Conservation (phyloP, 164 flowering plant genomes). For the Chimonanthus salicifolius region DNA sequence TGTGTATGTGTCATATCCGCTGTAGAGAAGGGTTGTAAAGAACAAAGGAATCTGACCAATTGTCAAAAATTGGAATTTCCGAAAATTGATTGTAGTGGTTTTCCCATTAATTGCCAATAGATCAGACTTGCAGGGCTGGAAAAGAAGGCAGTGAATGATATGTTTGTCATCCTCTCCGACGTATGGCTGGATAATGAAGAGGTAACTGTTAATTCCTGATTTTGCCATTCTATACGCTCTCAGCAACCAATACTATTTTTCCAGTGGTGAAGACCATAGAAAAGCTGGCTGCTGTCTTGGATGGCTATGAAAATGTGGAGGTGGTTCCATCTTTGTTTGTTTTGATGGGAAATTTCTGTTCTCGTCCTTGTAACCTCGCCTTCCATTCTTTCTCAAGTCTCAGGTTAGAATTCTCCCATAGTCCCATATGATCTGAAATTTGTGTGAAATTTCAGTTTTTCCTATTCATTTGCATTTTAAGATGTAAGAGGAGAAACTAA, state of each 20-base stretch:
- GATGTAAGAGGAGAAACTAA: background rate
- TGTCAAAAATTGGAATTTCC: slow-evolving; percentile 3
- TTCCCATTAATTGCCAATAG: slow-evolving; percentile 41
- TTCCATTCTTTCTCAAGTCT: slow-evolving; percentile 68
- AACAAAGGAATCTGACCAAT: background rate
- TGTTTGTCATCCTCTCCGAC: slow-evolving; percentile 92
- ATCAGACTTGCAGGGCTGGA: slow-evolving; percentile 65
- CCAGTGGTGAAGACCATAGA: slow-evolving; percentile 72
- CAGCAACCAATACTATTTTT: slow-evolving; percentile 13
- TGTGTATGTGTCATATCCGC: background rate
- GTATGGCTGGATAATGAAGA: slow-evolving; percentile 82
- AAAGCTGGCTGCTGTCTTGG: slow-evolving; percentile 69
- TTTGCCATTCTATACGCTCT: slow-evolving; percentile 3
- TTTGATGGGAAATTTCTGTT: slow-evolving; percentile 94
- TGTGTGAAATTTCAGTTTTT: background rate
- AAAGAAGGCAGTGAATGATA: slow-evolving; percentile 76
- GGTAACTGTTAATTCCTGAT: slow-evolving; percentile 34
- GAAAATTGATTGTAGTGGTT: background rate
- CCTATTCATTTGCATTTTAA: background rate
- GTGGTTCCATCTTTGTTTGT: slow-evolving; percentile 96
- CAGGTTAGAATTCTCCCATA: slow-evolving; percentile 42
- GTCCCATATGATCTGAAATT: background rate
- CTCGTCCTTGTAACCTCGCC: slow-evolving; percentile 85
- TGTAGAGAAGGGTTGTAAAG: background rate
- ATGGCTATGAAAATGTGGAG: slow-evolving; percentile 77